phyloP scores from a whole-genome alignment of 495 filamentous ascomycete genomes.

The Physcia stellaris region DNA sequence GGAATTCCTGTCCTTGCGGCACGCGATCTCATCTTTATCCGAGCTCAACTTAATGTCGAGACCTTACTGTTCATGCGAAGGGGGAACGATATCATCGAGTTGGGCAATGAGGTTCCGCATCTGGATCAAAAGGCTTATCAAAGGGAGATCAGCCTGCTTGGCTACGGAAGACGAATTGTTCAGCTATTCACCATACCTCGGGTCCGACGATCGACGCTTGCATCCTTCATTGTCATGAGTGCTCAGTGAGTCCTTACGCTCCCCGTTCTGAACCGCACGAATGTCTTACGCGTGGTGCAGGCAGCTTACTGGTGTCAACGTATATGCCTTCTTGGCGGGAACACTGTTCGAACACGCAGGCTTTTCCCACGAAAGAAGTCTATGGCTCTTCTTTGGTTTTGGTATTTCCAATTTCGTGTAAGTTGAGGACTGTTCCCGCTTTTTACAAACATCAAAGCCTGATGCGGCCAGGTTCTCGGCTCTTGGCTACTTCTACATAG shows the following conservation, averaged over 20 bases:
- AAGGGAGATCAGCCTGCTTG: slow-evolving; percentile 4
- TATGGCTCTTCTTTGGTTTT: slow-evolving; percentile 13
- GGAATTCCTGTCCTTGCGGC: slow-evolving; percentile 6
- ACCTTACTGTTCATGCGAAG: slow-evolving; percentile 10
- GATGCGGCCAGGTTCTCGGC: slow-evolving; percentile 11
- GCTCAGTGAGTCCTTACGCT: slow-evolving; percentile 61
- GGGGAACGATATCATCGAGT: not conserved
- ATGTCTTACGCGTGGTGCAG: too few relatives aligned
- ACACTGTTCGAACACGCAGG: slow-evolving; percentile 6
- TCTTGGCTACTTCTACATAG: slow-evolving; percentile 16
- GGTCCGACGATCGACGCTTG: slow-evolving; percentile 5
- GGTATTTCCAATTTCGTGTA: slow-evolving; percentile 18
- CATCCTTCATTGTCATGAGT: slow-evolving; percentile 6
- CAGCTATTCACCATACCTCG: slow-evolving; percentile 11
- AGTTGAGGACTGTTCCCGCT: not conserved
- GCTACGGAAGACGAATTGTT: slow-evolving; percentile 8
- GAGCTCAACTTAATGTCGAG: slow-evolving; percentile 18
- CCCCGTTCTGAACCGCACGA: slow-evolving; percentile 18
- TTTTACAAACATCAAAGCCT: not conserved
- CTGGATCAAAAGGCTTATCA: slow-evolving; percentile 12
- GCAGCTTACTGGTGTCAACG: slow-evolving; percentile 7
- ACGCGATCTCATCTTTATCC: slow-evolving; percentile 8
- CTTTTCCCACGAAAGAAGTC: not conserved
- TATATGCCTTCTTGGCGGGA: slow-evolving; percentile 8
- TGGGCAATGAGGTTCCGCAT: slow-evolving; percentile 1